A percentile compares a stretch with the other conserved stretches of the same genome.
These are phyloP conservation scores for Metschnikowia gruessii DNA, from an alignment of 805 yeast genomes.

Conservation along the genomic window DNA sequence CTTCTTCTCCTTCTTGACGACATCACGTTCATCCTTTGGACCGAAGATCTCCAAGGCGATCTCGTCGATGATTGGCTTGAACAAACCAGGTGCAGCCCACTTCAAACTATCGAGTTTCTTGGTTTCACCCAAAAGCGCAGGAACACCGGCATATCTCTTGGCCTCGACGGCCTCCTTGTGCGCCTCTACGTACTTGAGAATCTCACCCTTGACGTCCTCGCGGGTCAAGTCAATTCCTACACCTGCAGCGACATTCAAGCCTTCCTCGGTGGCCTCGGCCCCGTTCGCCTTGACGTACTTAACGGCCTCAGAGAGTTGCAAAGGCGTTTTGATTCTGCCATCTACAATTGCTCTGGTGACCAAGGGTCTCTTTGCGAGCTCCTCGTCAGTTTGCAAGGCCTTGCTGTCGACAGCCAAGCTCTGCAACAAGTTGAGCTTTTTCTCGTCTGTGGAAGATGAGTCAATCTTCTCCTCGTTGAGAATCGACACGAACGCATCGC, in stretches of 20 bases:
- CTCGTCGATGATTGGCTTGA: constrained; percentile 85
- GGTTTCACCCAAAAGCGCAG: constrained; percentile 71
- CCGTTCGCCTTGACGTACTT: constrained; percentile 62
- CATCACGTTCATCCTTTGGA: constrained; percentile 95
- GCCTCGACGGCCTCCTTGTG: constrained; percentile 58
- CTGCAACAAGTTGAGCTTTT: constrained; percentile 65
- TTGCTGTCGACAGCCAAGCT: constrained; percentile 72
- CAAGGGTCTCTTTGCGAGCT: constrained; percentile 44
- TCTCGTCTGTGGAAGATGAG: constrained; percentile 48
- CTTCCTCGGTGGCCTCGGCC: constrained; percentile 43
- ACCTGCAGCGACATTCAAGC: constrained; percentile 63
- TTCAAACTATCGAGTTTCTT: constrained; percentile 72
- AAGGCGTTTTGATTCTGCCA: constrained; percentile 60
- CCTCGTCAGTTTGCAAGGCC: constrained; percentile 31
- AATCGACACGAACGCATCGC: constrained; percentile 62
- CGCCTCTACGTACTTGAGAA: constrained; percentile 55
- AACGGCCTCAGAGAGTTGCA: constrained; percentile 79
- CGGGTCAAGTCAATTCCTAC: constrained; percentile 74
- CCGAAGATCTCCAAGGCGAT: constrained; percentile 73
- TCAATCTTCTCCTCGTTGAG: constrained; percentile 41
- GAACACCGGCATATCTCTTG: constrained; percentile 79
- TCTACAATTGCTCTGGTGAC: constrained; percentile 61
- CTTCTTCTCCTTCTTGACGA: constrained; percentile 72
- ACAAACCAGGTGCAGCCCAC: constrained; percentile 87
- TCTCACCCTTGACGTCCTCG: constrained; percentile 58